These are phyloP conservation scores for Elaeis guineensis DNA, from an alignment of 176 grass and related monocot species.

Conservation along the genomic window DNA sequence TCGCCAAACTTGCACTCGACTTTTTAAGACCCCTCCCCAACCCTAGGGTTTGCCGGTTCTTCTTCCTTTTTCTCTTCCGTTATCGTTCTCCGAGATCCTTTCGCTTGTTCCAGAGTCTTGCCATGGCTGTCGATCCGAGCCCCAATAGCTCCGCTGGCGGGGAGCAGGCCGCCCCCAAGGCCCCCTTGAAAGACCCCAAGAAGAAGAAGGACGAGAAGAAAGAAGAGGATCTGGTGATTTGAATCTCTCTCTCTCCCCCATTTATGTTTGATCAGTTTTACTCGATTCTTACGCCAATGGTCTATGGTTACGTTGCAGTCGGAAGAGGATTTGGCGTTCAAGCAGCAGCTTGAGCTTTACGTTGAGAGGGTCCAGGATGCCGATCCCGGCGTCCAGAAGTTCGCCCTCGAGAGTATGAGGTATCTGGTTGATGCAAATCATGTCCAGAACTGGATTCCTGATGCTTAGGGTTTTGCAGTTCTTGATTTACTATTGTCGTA, in stretches of 20 bases:
- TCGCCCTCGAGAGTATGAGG: conserved; percentile 98
- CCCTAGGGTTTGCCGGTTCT: background rate
- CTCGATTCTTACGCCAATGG: background rate
- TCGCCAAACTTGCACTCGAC: too few species aligned
- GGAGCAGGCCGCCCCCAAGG: background rate
- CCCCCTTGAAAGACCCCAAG: conserved; percentile 6
- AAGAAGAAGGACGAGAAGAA: conserved; percentile 22
- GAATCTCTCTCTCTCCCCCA: background rate
- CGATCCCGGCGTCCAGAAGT: conserved; percentile 79
- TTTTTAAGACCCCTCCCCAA: background rate
- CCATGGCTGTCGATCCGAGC: background rate
- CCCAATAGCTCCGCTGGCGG: background rate
- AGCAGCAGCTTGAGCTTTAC: conserved; percentile 92
- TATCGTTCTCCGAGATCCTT: background rate
- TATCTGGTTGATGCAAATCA: conserved; percentile 8
- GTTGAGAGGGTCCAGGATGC: conserved; percentile 65
- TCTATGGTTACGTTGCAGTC: conserved; percentile 37
- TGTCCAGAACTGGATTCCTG: too few species aligned
- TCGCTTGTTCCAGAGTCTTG: background rate
- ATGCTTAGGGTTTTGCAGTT: too few species aligned
- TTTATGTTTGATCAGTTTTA: conserved; percentile 7
- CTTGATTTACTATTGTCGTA: background rate
- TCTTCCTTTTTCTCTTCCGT: background rate
- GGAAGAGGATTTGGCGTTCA: conserved; percentile 87
- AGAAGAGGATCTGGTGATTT: conserved; percentile 18